Base-by-base conservation (phyloP, 2,329 filamentous ascomycete species). In the Beauveria asiatica region DNA sequence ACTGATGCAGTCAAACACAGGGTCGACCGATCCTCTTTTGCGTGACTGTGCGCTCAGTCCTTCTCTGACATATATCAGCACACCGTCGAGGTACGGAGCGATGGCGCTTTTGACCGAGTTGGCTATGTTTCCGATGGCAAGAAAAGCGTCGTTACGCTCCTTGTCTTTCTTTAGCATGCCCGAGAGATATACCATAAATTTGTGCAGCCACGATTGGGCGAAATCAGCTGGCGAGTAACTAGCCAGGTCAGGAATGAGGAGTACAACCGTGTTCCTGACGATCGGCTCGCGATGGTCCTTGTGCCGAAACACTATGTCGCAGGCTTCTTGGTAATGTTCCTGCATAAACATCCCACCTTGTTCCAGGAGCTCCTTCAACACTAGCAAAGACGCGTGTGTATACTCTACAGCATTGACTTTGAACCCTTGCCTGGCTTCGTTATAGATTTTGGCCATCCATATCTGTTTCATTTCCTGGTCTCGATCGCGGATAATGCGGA, bases 271-370 rank as follows among this genome's bases (percentile, higher is more conserved):
- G 67, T 89, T 89, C 59, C 93, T 84, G 66, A 97, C 94, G 41
- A 92, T 88, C 4, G 85, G 78, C 67, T 99, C 95, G 58, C 90
- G 85, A 67, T 97, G 91, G 67, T 99, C 94, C 73, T 96, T 96
- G 72, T 96, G 90, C 63, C 89, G 88, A 65, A 93, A 86, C 41
- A 97, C 90, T 64, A 94, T 92, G 64, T 99, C 94, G 71, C 93
- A 97, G 11, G 91, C 88, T 67, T 96, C 90, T 61, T 88, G 85
- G 73, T 97, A 99, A 70, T 92, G 86, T 44, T 92, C 90, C 68
- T 96, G 92, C 94, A 99, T 97, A 74, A 96, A 99, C 93, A 99
- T 99, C 67, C 92, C 92, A 57, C 94, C 94, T 71, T 96, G 93
- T 64, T 94, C 85, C 19, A 99, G 84, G 52, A 99, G 82, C 75